phyloP scores from a whole-genome alignment of 1,284 basidiomycete species.

The Naganishia albida region DNA sequence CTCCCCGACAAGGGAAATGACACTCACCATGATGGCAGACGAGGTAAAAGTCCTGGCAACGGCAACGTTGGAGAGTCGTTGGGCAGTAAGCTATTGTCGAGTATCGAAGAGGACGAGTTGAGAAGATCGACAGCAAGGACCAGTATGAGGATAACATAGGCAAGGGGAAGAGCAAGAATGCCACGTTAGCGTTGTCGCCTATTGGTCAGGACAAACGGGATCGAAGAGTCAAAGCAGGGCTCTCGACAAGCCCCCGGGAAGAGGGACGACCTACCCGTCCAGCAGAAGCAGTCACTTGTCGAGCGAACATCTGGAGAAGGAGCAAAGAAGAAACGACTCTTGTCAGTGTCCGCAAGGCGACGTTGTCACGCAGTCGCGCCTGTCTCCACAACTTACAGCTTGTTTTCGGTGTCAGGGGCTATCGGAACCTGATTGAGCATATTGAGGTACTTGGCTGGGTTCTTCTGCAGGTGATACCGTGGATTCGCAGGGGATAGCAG shows the following conservation, averaged over 20 bases:
- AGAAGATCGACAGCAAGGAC: not conserved
- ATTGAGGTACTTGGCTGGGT: not conserved
- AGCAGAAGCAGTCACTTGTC: constrained; percentile 30
- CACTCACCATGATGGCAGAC: constrained; percentile 31
- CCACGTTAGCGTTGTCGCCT: not conserved
- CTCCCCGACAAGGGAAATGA: not conserved
- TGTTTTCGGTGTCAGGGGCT: not conserved
- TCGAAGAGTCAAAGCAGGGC: not conserved
- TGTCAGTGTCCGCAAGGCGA: no score
- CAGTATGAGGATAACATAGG: not conserved
- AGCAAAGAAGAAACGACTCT: not conserved
- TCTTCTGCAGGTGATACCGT: not conserved
- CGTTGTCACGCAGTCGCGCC: no score
- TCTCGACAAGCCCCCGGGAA: not conserved
- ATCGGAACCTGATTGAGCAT: not conserved
- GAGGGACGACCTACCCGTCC: constrained; percentile 24
- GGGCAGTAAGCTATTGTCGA: constrained; percentile 12
- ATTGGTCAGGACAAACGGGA: not conserved
- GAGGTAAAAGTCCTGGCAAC: constrained; percentile 29
- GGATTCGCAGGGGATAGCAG: not conserved
- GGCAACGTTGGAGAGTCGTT: constrained; percentile 24
- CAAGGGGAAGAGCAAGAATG: not conserved
- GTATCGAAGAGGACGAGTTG: not conserved
- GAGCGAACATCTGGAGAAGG: constrained; percentile 24
- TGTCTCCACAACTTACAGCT: constrained; percentile 11